phyloP scores from a whole-genome alignment of 805 yeast species.

The Blastobotrys mokoenaii region DNA sequence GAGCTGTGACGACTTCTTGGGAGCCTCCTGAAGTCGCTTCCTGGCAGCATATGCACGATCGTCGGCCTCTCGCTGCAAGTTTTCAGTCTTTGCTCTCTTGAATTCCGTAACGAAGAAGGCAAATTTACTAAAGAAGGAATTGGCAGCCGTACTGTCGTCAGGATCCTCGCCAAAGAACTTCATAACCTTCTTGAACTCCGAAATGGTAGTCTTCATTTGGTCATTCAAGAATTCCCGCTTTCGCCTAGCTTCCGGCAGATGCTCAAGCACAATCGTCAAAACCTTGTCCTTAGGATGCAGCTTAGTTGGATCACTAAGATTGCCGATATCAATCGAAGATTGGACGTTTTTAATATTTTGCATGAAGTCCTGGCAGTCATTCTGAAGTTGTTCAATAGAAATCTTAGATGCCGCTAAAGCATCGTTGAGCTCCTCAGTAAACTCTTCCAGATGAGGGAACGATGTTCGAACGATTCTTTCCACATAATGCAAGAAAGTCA shows the following conservation, averaged over 20 bases:
- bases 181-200: slow-evolving; percentile 67
- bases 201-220: slow-evolving; percentile 52
- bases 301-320: slow-evolving; percentile 64
- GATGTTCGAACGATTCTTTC: slow-evolving; percentile 79
- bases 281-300: slow-evolving; percentile 83
- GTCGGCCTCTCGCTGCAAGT: slow-evolving; percentile 75
- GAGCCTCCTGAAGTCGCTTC: slow-evolving; percentile 50
- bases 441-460: slow-evolving; percentile 69
- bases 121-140: slow-evolving; percentile 69
- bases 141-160: slow-evolving; percentile 54
- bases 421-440: slow-evolving; percentile 63
- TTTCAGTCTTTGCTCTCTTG: slow-evolving; percentile 71
- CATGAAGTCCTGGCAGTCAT: slow-evolving; percentile 60
- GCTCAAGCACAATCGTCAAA: slow-evolving; percentile 49
- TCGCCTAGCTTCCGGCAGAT: slow-evolving; percentile 65
- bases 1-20: slow-evolving; percentile 27
- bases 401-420: slow-evolving; percentile 57
- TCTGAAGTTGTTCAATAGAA: slow-evolving; percentile 71
- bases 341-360: slow-evolving; percentile 60
- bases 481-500: slow-evolving; percentile 87
- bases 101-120: slow-evolving; percentile 72
- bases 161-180: slow-evolving; percentile 86
- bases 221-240: slow-evolving; percentile 58
- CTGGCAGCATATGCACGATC: slow-evolving; percentile 67
- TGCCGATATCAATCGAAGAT: slow-evolving; percentile 71